Evolutionary conservation across 2,329 filamentous ascomycete genomes (phyloP).

Genomic region (Fusarium dlaminii): DNA sequence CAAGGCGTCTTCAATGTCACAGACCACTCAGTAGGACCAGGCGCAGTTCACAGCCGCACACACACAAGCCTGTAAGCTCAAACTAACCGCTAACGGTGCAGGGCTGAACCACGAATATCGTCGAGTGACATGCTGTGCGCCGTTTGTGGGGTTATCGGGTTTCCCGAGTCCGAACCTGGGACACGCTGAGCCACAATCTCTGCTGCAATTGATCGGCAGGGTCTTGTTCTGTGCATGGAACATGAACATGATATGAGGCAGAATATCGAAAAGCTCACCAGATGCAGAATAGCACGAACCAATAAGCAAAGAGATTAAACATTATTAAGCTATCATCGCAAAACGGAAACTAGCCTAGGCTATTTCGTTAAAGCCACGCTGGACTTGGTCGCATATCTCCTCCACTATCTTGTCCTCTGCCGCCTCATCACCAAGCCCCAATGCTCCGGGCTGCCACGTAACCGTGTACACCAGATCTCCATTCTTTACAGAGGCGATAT

Average conservation of each 20-base stretch:
- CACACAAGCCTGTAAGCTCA: constrained; percentile 21
- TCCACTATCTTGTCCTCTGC: constrained; percentile 33
- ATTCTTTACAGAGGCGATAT: constrained; percentile 31
- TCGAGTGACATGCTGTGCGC: constrained; percentile 20
- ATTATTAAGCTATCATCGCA: not conserved
- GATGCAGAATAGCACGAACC: not conserved
- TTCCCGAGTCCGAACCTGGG: constrained; percentile 7
- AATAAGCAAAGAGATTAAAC: not conserved
- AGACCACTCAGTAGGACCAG: not conserved
- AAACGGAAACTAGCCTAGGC: constrained; percentile 3
- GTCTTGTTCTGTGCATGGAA: not conserved
- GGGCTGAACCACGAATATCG: constrained; percentile 23
- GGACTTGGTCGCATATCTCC: constrained; percentile 22
- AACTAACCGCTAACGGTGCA: constrained; percentile 17
- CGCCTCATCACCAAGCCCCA: constrained; percentile 27
- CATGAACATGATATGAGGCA: not conserved
- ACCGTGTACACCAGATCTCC: constrained; percentile 34
- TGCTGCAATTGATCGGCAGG: constrained; percentile 12
- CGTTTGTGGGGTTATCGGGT: constrained; percentile 4
- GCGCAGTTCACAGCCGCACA: constrained; percentile 36
- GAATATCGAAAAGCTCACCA: not conserved
- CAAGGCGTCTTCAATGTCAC: constrained; percentile 24
- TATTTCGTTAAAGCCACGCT: constrained; percentile 23
- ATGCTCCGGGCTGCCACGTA: constrained; percentile 38
- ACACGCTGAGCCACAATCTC: constrained; percentile 23